These are phyloP conservation scores for Cephaloascus albidus DNA, from an alignment of 805 yeast genomes.

Conservation along the genomic window DNA sequence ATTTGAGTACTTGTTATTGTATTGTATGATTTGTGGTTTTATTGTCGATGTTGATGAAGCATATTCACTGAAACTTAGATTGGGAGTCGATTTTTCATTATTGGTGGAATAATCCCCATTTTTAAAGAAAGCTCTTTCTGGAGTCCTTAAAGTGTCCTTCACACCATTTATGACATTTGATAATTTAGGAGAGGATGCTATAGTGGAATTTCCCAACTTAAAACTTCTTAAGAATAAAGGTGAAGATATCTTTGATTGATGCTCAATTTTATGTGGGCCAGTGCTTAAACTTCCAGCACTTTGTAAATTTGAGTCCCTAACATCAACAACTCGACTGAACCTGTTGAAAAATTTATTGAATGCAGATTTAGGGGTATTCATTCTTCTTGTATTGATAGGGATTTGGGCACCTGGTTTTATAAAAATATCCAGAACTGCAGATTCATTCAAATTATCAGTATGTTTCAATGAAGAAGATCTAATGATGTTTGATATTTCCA, in stretches of 20 bases:
- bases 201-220: background rate
- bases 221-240: background rate
- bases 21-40: background rate
- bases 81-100: background rate
- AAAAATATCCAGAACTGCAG: background rate
- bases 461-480: background rate
- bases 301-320: background rate
- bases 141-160: background rate
- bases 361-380: background rate
- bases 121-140: background rate
- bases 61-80: background rate
- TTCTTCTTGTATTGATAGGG: background rate
- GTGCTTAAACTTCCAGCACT: background rate
- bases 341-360: background rate
- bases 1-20: background rate
- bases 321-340: background rate
- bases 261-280: background rate
- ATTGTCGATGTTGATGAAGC: background rate
- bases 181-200: background rate
- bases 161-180: background rate
- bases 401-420: background rate
- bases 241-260: background rate
- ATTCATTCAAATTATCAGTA: background rate
- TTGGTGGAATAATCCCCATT: background rate
- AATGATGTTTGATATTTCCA: background rate